A percentile compares a stretch with the other conserved stretches of the same genome.
These are phyloP conservation scores for Calonectria ilicicola DNA, from an alignment of 2,329 filamentous ascomycete genomes.

Conservation along the genomic window DNA sequence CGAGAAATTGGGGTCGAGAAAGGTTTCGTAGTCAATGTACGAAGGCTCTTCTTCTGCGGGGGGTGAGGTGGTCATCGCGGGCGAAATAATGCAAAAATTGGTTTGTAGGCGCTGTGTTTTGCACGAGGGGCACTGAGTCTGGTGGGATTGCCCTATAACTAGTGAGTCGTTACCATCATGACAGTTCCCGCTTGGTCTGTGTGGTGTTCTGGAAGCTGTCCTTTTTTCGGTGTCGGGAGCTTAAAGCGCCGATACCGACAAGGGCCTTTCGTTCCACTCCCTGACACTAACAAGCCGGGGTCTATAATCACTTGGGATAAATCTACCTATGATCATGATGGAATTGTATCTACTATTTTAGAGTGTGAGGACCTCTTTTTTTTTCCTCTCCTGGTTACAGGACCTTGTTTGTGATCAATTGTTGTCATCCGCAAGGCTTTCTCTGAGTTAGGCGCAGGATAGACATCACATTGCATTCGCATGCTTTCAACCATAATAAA, in stretches of 20 bases:
- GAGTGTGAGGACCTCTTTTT: too few species aligned
- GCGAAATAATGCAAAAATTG: background rate
- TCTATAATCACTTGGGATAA: background rate
- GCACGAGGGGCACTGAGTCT: conserved; percentile 13
- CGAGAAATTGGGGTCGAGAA: conserved; percentile 86
- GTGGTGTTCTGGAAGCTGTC: conserved; percentile 44
- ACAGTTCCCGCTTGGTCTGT: conserved; percentile 13
- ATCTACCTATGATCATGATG: background rate
- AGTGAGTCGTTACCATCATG: conserved; percentile 12
- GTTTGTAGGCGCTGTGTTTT: background rate
- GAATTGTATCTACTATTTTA: too few species aligned
- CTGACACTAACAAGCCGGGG: background rate
- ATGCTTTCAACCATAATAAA: too few species aligned
- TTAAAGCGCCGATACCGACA: conserved; percentile 17
- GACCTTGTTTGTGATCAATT: too few species aligned
- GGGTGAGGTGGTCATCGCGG: conserved; percentile 24
- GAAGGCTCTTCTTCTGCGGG: conserved; percentile 69
- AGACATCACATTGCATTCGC: too few species aligned
- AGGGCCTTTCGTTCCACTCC: background rate
- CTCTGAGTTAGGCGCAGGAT: too few species aligned
- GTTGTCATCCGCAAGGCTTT: too few species aligned
- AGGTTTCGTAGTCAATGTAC: conserved; percentile 96
- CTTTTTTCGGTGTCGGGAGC: conserved; percentile 39
- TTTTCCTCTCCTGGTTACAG: too few species aligned
- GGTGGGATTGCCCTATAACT: conserved; percentile 18